Evolutionary conservation across 768 basidiomycete species (phyloP).

Genomic region (Agrocybe chaxingu): DNA sequence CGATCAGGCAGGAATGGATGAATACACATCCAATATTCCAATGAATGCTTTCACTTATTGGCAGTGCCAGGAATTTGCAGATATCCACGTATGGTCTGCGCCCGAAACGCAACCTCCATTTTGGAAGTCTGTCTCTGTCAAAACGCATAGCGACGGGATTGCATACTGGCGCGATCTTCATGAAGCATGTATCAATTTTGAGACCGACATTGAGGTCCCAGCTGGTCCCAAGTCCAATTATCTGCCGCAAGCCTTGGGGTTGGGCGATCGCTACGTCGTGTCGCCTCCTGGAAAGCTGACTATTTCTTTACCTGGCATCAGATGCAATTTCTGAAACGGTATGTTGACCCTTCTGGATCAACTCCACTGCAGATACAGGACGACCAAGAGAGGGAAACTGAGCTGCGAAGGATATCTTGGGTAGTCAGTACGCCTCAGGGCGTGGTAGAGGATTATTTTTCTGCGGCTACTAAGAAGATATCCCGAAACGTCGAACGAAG

Average conservation of each 20-base stretch:
- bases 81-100: conserved; percentile 58
- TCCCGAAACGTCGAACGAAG: conserved; percentile 41
- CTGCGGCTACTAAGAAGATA: conserved; percentile 34
- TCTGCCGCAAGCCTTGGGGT: conserved; percentile 25
- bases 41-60: conserved; percentile 59
- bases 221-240: conserved; percentile 5
- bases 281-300: conserved; percentile 53
- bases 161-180: conserved; percentile 60
- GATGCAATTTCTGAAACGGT: conserved; percentile 57
- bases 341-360: conserved; percentile 39
- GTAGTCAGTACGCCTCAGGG: conserved; percentile 54
- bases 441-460: conserved; percentile 44
- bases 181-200: conserved; percentile 38
- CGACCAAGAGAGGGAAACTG: conserved; percentile 24
- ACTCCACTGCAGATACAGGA: conserved; percentile 52
- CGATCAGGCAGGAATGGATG: conserved; percentile 37
- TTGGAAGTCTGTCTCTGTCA: conserved; percentile 47
- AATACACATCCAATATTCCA: conserved; percentile 42
- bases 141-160: conserved; percentile 33
- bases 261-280: conserved; percentile 53
- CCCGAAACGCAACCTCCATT: conserved; percentile 50
- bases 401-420: conserved; percentile 46
- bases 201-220: conserved; percentile 15
- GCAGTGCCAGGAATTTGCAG: conserved; percentile 52
- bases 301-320: conserved; percentile 71